These are phyloP conservation scores for Ascochyta lentis DNA, from an alignment of 2,329 filamentous ascomycete genomes.

Conservation along the genomic window DNA sequence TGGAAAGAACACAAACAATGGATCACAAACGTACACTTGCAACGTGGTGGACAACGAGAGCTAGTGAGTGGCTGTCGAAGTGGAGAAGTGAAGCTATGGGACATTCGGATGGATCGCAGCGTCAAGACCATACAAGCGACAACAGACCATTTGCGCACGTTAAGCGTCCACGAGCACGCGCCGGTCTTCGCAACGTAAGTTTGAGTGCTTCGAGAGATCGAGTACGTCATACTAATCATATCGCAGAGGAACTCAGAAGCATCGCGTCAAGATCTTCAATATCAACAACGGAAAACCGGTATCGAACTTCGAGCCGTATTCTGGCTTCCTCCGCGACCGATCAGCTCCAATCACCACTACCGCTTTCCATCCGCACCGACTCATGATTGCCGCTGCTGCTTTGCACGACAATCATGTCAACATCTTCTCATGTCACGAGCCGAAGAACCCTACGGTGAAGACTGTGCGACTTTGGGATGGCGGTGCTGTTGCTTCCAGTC, in stretches of 20 bases:
- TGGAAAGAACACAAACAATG: constrained; percentile 97
- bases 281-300: constrained; percentile 76
- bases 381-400: constrained; percentile 87
- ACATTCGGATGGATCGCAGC: constrained; percentile 84
- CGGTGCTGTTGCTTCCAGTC: constrained; percentile 24
- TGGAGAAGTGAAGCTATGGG: constrained; percentile 94
- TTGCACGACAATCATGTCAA: constrained; percentile 90
- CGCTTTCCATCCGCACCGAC: constrained; percentile 93
- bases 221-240: constrained; percentile 14
- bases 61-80: constrained; percentile 89
- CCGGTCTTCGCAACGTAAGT: constrained; percentile 77
- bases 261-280: constrained; percentile 92
- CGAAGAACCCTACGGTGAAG: constrained; percentile 30
- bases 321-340: constrained; percentile 82
- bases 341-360: constrained; percentile 85
- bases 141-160: constrained; percentile 77
- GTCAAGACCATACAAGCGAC: constrained; percentile 77
- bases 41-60: constrained; percentile 91
- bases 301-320: constrained; percentile 86
- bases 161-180: constrained; percentile 94
- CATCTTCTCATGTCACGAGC: constrained; percentile 66
- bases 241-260: constrained; percentile 80
- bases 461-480: constrained; percentile 47
- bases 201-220: background rate
- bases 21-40: constrained; percentile 96